Base-by-base conservation (phyloP, 345 rosid species). In the Populus simonii region DNA sequence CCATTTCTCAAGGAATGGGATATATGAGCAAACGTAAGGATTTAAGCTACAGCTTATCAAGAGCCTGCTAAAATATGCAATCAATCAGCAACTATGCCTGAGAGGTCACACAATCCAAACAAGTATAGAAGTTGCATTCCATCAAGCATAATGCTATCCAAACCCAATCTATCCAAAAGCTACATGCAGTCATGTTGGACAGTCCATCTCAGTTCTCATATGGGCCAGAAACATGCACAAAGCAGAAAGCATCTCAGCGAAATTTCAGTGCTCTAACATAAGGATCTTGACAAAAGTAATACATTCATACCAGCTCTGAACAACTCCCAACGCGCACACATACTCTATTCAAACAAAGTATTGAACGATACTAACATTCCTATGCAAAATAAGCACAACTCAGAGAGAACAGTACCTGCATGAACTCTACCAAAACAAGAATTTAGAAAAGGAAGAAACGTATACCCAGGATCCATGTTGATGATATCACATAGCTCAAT, bases 401-500 rank as follows among this genome's bases (percentile, higher is more conserved):
- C 15, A 3, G 25, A 72, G 55, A n/a, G 35, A 8, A 51, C 27
- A 8, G 38, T 25, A 0, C 3, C 23, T 11, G 36, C 38, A 68
- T 17, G 33, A 71, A 36, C 29, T 25, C 22, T 43, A 75, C 25
- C 71, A 43, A 33, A 29, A 41, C 57, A 25, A 22, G 68, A 35
- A 63, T 25, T 38, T 7, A 7, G 20, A 70, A 53, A 71, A 71
- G 55, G 55, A 33, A 74, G 75, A 76, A 74, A 31, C 72, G 6
- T 17, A 83, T 92, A 96, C 99, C 95, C 86, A 66, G 93, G 93
- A 81, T 96, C 93, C 91, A 89, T 90, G 89, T 93, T 90, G 82
- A 96, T 88, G 80, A 92, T 81, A 80, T 96, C 99, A 63, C 99
- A 96, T 10, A 96, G 80, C 87, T 96, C 99, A 29, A 96, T 89